Evolutionary conservation across 257 asterid genomes (phyloP).

Genomic region (Nyctanthes arbortristis): DNA sequence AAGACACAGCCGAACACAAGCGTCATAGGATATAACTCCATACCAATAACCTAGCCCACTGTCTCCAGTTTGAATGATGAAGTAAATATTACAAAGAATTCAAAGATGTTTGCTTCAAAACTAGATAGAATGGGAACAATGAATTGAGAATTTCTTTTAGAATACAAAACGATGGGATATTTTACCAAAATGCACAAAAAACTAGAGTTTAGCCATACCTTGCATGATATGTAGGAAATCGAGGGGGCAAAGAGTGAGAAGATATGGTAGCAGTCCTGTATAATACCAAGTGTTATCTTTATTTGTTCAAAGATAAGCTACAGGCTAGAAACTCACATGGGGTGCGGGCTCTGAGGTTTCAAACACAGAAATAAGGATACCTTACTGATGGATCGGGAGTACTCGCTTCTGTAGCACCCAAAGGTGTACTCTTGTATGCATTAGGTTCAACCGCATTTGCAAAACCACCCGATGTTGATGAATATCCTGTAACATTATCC

Average conservation of each 20-base stretch:
- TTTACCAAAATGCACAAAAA: background rate
- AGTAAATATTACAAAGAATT: conserved; percentile 17
- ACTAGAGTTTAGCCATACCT: conserved; percentile 44
- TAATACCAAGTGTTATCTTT: conserved; percentile 19
- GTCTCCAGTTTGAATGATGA: conserved; percentile 30
- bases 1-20: conserved; percentile 93
- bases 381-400: conserved; percentile 46
- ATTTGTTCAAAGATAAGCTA: conserved; percentile 2
- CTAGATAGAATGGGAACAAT: background rate
- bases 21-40: conserved; percentile 78
- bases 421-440: conserved; percentile 21
- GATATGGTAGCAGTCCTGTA: conserved; percentile 65
- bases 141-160: background rate
- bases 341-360: conserved; percentile 4
- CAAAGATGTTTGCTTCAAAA: conserved; percentile 8
- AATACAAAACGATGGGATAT: background rate
- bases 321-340: background rate
- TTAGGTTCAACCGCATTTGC: conserved; percentile 36
- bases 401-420: conserved; percentile 33
- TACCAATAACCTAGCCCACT: conserved; percentile 92
- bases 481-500: conserved; percentile 32
- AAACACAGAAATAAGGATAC: conserved; percentile 33
- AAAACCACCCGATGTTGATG: conserved; percentile 37
- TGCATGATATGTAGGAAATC: conserved; percentile 86
- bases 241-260: conserved; percentile 50